These are phyloP conservation scores for Hirsutella thompsonii DNA, from an alignment of 2,329 filamentous ascomycete species.

Conservation along the genomic window DNA sequence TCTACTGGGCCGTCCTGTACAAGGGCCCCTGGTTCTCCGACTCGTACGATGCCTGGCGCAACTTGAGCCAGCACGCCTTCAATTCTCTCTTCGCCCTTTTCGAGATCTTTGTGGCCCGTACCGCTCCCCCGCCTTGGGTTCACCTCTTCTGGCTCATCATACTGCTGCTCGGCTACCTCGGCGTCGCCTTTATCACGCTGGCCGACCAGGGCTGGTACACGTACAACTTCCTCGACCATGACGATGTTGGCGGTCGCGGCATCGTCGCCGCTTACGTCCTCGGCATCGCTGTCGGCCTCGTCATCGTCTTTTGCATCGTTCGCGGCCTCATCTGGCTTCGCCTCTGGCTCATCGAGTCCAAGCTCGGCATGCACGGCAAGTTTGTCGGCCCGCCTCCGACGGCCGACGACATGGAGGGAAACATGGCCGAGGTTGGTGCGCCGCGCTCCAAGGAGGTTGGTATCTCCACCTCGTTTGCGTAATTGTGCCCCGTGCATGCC, in stretches of 20 bases:
- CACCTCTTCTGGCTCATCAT: slow-evolving; percentile 56
- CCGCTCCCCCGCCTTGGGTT: slow-evolving; percentile 43
- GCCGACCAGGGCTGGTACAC: slow-evolving; percentile 61
- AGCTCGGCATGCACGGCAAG: slow-evolving; percentile 29
- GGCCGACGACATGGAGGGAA: slow-evolving; percentile 17
- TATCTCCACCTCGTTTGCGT: not conserved
- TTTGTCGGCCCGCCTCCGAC: slow-evolving; percentile 17
- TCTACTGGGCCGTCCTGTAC: slow-evolving; percentile 57
- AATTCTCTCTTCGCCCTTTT: slow-evolving; percentile 65
- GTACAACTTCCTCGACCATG: slow-evolving; percentile 65
- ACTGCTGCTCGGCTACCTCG: slow-evolving; percentile 60
- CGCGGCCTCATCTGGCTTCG: slow-evolving; percentile 38
- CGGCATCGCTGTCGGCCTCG: slow-evolving; percentile 38
- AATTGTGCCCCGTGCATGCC: not conserved
- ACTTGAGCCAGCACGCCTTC: slow-evolving; percentile 61
- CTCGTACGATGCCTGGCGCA: slow-evolving; percentile 46
- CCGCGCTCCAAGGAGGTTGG: slow-evolving; percentile 3
- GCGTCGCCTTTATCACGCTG: slow-evolving; percentile 59
- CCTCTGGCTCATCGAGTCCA: slow-evolving; percentile 33
- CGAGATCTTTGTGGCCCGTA: slow-evolving; percentile 59
- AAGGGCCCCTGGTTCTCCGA: slow-evolving; percentile 33
- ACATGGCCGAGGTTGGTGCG: slow-evolving; percentile 10
- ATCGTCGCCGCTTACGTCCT: slow-evolving; percentile 53
- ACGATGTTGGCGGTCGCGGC: slow-evolving; percentile 29
- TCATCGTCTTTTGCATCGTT: slow-evolving; percentile 39